A percentile compares a stretch with the other conserved stretches of the same genome.
These are phyloP conservation scores for Kwoniella sp. DNA, from an alignment of 768 basidiomycete species.

Conservation along the genomic window DNA sequence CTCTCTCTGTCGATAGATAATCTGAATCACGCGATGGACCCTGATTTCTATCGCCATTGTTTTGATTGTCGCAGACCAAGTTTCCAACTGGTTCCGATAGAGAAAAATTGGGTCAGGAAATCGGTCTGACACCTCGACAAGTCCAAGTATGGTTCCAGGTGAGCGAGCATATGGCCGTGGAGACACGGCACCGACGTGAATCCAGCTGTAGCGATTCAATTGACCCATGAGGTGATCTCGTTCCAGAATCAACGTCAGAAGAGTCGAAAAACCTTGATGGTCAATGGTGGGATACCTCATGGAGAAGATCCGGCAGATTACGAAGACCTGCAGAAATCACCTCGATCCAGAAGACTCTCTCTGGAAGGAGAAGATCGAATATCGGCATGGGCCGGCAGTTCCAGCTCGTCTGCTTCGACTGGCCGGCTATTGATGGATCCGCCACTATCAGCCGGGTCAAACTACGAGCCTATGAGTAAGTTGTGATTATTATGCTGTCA, in stretches of 20 bases:
- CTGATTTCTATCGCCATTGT: neutral
- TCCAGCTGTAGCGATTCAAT: neutral
- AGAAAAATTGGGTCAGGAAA: slow-evolving; percentile 27
- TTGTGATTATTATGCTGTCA: neutral
- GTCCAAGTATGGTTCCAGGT: slow-evolving; percentile 54
- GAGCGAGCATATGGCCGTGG: no score
- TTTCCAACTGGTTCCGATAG: slow-evolving; percentile 34
- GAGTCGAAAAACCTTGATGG: slow-evolving; percentile 11
- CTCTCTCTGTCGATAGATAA: no score
- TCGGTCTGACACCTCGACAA: slow-evolving; percentile 41
- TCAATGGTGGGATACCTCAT: slow-evolving; percentile 26
- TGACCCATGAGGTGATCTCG: neutral
- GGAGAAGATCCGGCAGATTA: slow-evolving; percentile 29
- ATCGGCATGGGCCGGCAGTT: slow-evolving; percentile 18
- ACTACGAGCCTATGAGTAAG: slow-evolving; percentile 14
- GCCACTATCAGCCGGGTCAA: neutral
- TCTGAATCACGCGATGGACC: neutral
- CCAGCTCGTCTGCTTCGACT: slow-evolving; percentile 2
- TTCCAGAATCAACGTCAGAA: slow-evolving; percentile 33
- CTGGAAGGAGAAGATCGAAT: slow-evolving; percentile 18
- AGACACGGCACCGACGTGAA: neutral
- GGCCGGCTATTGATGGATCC: slow-evolving; percentile 12
- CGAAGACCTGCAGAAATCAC: slow-evolving; percentile 26
- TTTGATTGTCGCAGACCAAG: slow-evolving; percentile 33
- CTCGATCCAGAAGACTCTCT: slow-evolving; percentile 17